These are phyloP conservation scores for Fistulina hepatica DNA, from an alignment of 1,284 basidiomycete species.

Conservation along the genomic window DNA sequence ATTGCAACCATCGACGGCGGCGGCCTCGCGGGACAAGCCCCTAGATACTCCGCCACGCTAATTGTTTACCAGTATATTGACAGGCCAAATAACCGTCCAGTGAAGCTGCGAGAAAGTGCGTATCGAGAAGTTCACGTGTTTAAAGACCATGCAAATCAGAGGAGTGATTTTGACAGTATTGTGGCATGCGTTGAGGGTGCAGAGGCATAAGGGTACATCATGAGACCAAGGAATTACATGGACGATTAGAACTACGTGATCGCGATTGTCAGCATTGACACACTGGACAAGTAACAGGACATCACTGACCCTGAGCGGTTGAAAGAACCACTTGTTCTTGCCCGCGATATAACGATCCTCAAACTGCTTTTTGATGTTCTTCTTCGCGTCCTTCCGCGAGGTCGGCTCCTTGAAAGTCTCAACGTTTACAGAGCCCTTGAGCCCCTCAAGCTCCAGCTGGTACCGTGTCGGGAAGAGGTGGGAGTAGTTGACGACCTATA, in stretches of 20 bases:
- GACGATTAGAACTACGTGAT: not conserved
- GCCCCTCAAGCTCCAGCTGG: slow-evolving; percentile 83
- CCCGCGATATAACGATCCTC: slow-evolving; percentile 88
- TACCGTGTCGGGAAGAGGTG: slow-evolving; percentile 98
- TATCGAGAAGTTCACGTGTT: no score
- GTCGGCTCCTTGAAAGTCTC: slow-evolving; percentile 96
- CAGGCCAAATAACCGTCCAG: no score
- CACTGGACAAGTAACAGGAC: not conserved
- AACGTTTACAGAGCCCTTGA: slow-evolving; percentile 73
- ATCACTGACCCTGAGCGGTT: slow-evolving; percentile 66
- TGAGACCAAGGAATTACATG: not conserved
- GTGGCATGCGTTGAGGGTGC: no score
- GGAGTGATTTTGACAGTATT: no score
- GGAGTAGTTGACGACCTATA: slow-evolving; percentile 85
- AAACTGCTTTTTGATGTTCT: slow-evolving; percentile 89
- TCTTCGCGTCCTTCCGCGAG: slow-evolving; percentile 89
- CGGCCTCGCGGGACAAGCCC: no score
- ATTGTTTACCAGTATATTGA: no score
- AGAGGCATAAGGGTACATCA: no score
- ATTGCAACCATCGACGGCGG: no score
- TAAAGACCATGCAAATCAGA: no score
- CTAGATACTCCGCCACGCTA: no score
- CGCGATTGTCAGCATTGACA: not conserved
- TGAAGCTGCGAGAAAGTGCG: no score
- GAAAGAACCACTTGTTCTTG: slow-evolving; percentile 91